A percentile compares a stretch with the other conserved stretches of the same genome.
phyloP scores from a whole-genome alignment of 176 grass and related monocot species.

The Carex scoparia region DNA sequence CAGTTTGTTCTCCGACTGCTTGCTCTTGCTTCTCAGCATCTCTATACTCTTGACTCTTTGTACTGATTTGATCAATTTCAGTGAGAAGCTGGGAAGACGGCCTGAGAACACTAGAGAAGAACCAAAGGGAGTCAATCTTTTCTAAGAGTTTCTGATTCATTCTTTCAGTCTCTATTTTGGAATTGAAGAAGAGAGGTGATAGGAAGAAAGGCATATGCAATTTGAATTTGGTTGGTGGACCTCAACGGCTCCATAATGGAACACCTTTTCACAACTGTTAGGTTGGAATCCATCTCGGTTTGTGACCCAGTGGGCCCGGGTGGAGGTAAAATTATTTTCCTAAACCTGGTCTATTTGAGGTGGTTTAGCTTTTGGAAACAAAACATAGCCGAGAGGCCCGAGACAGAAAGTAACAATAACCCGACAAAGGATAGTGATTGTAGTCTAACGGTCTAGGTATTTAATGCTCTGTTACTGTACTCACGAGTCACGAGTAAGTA shows the following conservation, averaged over 20 bases:
- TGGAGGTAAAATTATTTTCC: not conserved
- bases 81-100: constrained; percentile 7
- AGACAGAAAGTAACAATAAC: not conserved
- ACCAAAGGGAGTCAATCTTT: constrained; percentile 47
- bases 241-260: constrained; percentile 28
- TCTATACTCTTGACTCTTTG: not conserved
- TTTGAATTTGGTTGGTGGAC: constrained; percentile 25
- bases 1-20: not conserved
- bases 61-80: not conserved
- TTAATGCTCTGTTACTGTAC: not conserved
- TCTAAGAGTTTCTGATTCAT: constrained; percentile 14
- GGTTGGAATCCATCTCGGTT: constrained; percentile 7
- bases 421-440: no score
- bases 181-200: not conserved
- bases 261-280: constrained; percentile 30
- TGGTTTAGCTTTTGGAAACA: no score
- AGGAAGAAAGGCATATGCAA: not conserved
- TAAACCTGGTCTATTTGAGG: not conserved
- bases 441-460: not conserved
- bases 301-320: not conserved
- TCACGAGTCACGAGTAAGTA: no score
- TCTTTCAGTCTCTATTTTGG: constrained; percentile 18
- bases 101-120: constrained; percentile 42
- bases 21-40: not conserved
- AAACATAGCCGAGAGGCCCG: no score